Base-by-base conservation (phyloP, 495 filamentous ascomycete species). In the Ramalina intermedia region DNA sequence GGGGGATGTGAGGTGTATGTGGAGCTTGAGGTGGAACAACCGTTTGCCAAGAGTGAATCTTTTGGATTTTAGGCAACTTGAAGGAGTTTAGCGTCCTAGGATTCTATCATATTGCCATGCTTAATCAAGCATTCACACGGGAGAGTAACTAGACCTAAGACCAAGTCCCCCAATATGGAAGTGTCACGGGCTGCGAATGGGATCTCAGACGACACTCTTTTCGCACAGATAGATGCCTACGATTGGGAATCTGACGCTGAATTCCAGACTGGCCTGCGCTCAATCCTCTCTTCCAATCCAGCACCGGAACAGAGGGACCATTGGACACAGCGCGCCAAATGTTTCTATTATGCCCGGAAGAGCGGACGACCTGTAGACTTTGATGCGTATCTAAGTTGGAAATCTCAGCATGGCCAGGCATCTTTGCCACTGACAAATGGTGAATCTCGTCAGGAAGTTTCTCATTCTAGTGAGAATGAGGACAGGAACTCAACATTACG, bases 321-420 rank as follows among this genome's bases (percentile, higher is more conserved):
- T 55, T 58, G 75, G 24, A 65, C 70, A 12, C 50, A 73, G 16
- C 68, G 71, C 43, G 72, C 72, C 9, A 70, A 72, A 58, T 76
- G 71, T 51, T 76, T 72, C 53, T 76, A 72, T 47, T 73, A 68
- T 49, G 64, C 71, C 37, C 66, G 69, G 71, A 74, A 73, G 58
- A 52, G 64, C 40, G 68, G 64, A 1, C 37, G 69, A n/a, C 57
- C 69, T 23, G 52, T 76, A 35, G 57, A 69, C 39, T 66, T 66
- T 42, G 41, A 57, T 18, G 53, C 62, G 4, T 74, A 72, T 52
- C 69, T 65, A 46, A 43, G 53, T 14, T 76, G 71, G 71, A 50
- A 41, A 36, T 36, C 53, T 39, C 38, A 53, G 12, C 42, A 20
- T 16, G 11, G 8, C 26, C 18, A 4, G 18, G 24, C 42, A 26